These are phyloP conservation scores for Yamadazyma atlantica DNA, from an alignment of 1,139 yeast species.

Conservation along the genomic window DNA sequence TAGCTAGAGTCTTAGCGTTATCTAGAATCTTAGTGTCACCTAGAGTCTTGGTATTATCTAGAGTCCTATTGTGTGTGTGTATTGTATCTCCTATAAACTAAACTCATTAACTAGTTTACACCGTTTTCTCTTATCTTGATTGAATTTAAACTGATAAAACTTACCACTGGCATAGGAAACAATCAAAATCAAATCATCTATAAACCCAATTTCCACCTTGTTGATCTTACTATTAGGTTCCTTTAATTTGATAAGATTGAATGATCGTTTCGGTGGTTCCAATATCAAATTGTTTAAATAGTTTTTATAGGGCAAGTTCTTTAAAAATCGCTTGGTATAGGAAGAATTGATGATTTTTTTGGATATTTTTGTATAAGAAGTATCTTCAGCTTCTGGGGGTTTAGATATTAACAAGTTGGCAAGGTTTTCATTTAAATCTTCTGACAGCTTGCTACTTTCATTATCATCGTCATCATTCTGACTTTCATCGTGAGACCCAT, in stretches of 20 bases:
- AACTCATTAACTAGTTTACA: conserved; percentile 30
- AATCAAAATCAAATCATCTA: conserved; percentile 31
- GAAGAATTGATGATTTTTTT: conserved; percentile 31
- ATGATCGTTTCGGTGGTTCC: conserved; percentile 47
- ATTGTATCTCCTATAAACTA: too few relatives aligned
- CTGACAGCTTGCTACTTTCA: conserved; percentile 25
- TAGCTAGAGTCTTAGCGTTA: too few relatives aligned
- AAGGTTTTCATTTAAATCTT: conserved; percentile 44
- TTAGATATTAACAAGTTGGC: conserved; percentile 41
- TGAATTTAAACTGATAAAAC: conserved; percentile 40
- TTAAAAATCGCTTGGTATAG: conserved; percentile 40
- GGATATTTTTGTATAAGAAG: conserved; percentile 17
- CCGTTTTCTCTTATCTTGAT: conserved; percentile 28
- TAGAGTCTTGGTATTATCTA: too few relatives aligned
- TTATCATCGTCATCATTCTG: conserved; percentile 7
- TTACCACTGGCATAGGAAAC: conserved; percentile 42
- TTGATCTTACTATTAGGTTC: conserved; percentile 24
- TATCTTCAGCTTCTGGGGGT: conserved; percentile 13
- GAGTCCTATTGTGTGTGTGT: too few relatives aligned
- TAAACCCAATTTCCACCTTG: conserved; percentile 41
- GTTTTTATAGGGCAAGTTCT: conserved; percentile 42
- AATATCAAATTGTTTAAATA: conserved; percentile 44
- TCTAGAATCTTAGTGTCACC: too few relatives aligned
- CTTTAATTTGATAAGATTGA: conserved; percentile 42
- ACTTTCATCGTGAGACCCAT: too few relatives aligned